A percentile compares a stretch with the other conserved stretches of the same genome.
phyloP scores from a whole-genome alignment of 2,329 filamentous ascomycete genomes.

The Hortaea werneckii region DNA sequence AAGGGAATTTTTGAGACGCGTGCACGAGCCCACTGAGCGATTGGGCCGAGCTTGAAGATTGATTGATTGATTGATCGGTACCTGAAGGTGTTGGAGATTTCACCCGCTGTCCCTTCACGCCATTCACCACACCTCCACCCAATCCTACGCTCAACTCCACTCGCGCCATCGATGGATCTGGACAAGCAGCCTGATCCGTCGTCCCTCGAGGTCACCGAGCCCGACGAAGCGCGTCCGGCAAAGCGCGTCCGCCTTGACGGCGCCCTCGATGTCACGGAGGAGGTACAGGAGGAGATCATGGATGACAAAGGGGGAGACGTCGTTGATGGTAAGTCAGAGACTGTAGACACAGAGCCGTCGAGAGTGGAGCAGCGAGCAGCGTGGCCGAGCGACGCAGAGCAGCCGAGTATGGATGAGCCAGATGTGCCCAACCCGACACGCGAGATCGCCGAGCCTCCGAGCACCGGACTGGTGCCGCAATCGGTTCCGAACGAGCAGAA shows the following conservation, averaged over 20 bases:
- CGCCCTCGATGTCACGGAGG: conserved; percentile 23
- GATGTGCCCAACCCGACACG: neutral
- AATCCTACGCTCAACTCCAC: too few species aligned
- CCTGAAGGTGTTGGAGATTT: too few species aligned
- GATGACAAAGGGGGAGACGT: conserved; percentile 25
- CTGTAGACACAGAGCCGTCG: neutral
- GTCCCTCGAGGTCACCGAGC: neutral
- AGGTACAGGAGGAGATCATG: conserved; percentile 18
- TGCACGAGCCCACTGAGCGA: too few species aligned
- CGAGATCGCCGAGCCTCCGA: neutral
- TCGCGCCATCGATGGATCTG: too few species aligned
- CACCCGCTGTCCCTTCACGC: too few species aligned
- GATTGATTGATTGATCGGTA: too few species aligned
- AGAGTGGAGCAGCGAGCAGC: neutral
- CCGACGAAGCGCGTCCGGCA: conserved; percentile 24
- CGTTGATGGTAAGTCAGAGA: conserved; percentile 16
- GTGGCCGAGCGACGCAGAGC: neutral
- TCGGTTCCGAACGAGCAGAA: neutral
- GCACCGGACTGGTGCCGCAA: neutral
- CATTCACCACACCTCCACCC: too few species aligned
- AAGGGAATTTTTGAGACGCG: too few species aligned
- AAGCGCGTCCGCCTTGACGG: conserved; percentile 34
- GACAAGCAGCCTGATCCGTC: too few species aligned
- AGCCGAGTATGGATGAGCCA: neutral
- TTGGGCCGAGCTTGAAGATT: too few species aligned